phyloP scores from a whole-genome alignment of 2,329 filamentous ascomycete species.

The Fonsecaea nubica region DNA sequence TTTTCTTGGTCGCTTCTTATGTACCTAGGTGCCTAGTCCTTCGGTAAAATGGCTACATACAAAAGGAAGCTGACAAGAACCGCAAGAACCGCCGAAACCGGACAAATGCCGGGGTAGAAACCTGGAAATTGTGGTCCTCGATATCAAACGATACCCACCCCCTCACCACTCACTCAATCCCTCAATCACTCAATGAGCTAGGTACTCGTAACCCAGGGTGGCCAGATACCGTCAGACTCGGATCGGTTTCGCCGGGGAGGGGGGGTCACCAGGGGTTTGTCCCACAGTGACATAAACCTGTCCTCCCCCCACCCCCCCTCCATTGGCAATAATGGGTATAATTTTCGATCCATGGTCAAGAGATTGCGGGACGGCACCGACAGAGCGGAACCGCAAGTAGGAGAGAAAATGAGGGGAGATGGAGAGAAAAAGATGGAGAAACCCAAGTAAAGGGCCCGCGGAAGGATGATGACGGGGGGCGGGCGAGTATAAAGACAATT shows the following conservation, averaged over 20 bases:
- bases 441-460: not conserved
- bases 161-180: not conserved
- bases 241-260: not conserved
- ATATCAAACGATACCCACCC: not conserved
- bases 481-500: not conserved
- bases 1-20: no score
- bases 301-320: not conserved
- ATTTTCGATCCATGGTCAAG: not conserved
- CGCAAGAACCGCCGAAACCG: not conserved
- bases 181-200: not conserved
- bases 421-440: not conserved
- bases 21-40: not conserved
- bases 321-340: not conserved
- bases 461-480: not conserved
- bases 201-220: not conserved
- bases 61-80: not conserved
- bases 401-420: not conserved
- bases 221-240: not conserved
- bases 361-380: not conserved
- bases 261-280: no score
- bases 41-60: not conserved
- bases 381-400: slow-evolving; percentile 4
- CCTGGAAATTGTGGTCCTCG: not conserved
- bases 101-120: not conserved
- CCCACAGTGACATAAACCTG: not conserved